These are phyloP conservation scores for Scutellaria galericulata DNA, from an alignment of 257 asterid genomes.

Conservation along the genomic window DNA sequence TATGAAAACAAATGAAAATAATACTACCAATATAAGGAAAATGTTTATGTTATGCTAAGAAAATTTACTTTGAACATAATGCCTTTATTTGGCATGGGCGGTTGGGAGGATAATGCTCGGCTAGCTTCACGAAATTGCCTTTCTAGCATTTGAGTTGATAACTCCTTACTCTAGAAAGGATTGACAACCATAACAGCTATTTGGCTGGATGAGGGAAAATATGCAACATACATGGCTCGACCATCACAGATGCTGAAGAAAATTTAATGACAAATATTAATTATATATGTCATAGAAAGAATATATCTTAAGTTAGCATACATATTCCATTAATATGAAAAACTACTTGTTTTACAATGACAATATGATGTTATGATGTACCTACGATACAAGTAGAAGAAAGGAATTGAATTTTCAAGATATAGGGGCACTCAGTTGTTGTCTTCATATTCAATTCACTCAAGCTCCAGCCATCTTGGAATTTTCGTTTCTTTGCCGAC, in stretches of 20 bases:
- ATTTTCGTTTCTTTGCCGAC: conserved; percentile 68
- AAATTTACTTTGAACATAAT: conserved; percentile 70
- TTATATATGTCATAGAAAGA: conserved; percentile 22
- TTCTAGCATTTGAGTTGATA: conserved; percentile 84
- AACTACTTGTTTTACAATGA: conserved; percentile 16
- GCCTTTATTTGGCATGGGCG: conserved; percentile 55
- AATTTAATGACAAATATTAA: conserved; percentile 27
- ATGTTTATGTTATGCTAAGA: conserved; percentile 5
- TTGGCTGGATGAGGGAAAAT: conserved; percentile 78
- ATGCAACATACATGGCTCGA: conserved; percentile 84
- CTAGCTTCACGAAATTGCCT: conserved; percentile 88
- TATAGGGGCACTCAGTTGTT: conserved; percentile 87
- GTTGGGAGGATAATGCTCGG: conserved; percentile 60
- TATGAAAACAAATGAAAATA: conserved; percentile 11
- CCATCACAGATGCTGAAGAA: conserved; percentile 78
- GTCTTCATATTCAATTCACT: conserved; percentile 96
- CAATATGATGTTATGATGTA: conserved; percentile 24
- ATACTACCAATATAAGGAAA: conserved; percentile 24
- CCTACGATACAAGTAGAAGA: conserved; percentile 95
- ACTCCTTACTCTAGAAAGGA: conserved; percentile 89
- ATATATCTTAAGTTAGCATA: conserved; percentile 15
- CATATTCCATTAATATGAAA: conserved; percentile 12
- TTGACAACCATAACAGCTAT: conserved; percentile 81
- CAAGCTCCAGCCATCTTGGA: conserved; percentile 84
- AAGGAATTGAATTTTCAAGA: conserved; percentile 76